Evolutionary conservation across 441 rosid genomes (phyloP).

Genomic region (Jatropha podagrica): DNA sequence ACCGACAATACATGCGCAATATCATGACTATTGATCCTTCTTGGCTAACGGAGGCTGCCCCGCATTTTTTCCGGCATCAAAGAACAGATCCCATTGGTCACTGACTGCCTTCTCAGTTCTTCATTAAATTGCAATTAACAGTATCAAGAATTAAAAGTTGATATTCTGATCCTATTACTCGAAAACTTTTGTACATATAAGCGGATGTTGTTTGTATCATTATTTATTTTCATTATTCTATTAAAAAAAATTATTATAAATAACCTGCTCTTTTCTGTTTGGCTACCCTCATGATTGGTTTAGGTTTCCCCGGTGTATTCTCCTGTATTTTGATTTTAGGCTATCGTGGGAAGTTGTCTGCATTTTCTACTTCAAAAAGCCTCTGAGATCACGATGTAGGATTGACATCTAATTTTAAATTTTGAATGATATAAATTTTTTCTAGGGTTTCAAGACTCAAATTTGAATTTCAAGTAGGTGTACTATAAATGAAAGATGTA

Average conservation of each 20-base stretch:
- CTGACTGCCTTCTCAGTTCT: conserved; percentile 16
- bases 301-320: too few relatives aligned
- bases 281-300: not conserved
- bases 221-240: not conserved
- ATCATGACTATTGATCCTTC: conserved; percentile 74
- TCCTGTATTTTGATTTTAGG: not conserved
- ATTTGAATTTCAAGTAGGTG: too few relatives aligned
- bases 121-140: not conserved
- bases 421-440: too few relatives aligned
- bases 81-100: conserved; percentile 34
- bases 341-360: not conserved
- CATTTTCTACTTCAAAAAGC: not conserved
- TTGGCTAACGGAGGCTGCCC: conserved; percentile 82
- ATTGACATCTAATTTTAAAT: not conserved
- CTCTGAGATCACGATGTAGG: not conserved
- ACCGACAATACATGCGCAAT: conserved; percentile 85
- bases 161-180: not conserved
- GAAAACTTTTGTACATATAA: not conserved
- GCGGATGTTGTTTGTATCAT: not conserved
- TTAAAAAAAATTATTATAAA: not conserved
- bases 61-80: conserved; percentile 71
- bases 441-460: too few relatives aligned
- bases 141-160: not conserved
- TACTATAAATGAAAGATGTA: too few relatives aligned
- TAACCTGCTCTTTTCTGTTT: not conserved